Evolutionary conservation across 2,329 filamentous ascomycete genomes (phyloP).

Genomic region (Exophiala lecanii-corni): DNA sequence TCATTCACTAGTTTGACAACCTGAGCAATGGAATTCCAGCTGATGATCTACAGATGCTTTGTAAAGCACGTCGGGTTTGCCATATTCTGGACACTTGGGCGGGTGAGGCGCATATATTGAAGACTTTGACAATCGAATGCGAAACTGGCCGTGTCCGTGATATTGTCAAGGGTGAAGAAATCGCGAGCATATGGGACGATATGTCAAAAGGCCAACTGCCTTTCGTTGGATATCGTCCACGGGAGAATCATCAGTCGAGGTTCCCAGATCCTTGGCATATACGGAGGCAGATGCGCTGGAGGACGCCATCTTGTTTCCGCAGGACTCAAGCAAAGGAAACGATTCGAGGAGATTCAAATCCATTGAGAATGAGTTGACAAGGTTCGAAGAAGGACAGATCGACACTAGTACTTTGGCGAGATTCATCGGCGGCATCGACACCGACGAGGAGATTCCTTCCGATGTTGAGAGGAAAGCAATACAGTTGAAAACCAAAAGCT

Average conservation of each 20-base stretch:
- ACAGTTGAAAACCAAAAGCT: no score
- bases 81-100: no score
- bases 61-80: no score
- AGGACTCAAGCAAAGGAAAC: constrained; percentile 24
- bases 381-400: not conserved
- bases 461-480: no score
- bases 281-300: constrained; percentile 39
- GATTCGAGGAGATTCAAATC: not conserved
- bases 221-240: not conserved
- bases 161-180: constrained; percentile 33
- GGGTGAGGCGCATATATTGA: no score
- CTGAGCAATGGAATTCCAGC: no score
- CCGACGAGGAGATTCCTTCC: constrained; percentile 10
- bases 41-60: no score
- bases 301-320: constrained; percentile 39
- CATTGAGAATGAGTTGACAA: constrained; percentile 1
- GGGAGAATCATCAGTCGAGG: constrained; percentile 9
- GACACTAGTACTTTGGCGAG: not conserved
- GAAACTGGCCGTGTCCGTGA: constrained; percentile 37
- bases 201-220: constrained; percentile 15
- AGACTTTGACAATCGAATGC: no score
- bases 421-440: constrained; percentile 1
- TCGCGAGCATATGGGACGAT: constrained; percentile 33
- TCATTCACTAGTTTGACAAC: no score
- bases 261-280: constrained; percentile 32